Evolutionary conservation across 805 yeast species (phyloP), one percentile per base, ranked within the genome.

Genomic region (Starmerella ratchasimensis): DNA sequence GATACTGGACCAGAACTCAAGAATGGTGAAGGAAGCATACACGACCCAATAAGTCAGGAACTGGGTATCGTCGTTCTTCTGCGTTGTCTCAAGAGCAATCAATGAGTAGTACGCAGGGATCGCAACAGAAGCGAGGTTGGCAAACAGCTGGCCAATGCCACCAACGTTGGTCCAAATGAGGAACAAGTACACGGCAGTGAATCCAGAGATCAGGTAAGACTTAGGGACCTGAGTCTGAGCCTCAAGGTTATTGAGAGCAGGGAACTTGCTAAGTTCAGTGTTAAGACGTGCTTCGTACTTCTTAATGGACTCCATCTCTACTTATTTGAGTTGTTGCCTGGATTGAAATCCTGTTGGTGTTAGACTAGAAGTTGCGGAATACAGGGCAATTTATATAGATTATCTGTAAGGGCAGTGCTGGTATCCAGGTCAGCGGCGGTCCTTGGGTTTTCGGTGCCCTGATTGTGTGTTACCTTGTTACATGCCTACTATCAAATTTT

Each of bases 21-120:
- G 58, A 37, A 90, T 86, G 59, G 76, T 82, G 65, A 90, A 72
- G 52, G 76, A 75, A 13, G 95, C 94, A 57, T 81, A 90, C n/a
- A 90, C 94, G 41, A 90, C 95, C 98, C 98, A 90, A 68, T 90
- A 90, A 11, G 96, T 81, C 34, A 90, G 71, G 57, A 81, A 72
- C 58, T 79, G 77, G 33, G 90, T 75, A 61, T 90, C 99, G 59
- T 88, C 96, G 30, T 64, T 61, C 29, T 74, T 62, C 14, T 70
- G 55, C 8, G 72, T 47, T 17, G 94, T 79, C 59, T 75, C 80
- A 48, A 90, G 67, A 17, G 98, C 97, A 45, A 72, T 58, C 44
- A 90, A 66, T 7, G 97, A 88, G 56, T 69, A 74, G 65, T 86
- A 88, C 37, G 90, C 88, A 32, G 99, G 98, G 44, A 84, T 58